Conservation (phyloP, 1,284 basidiomycete genomes). For the Marasmius sp. region DNA sequence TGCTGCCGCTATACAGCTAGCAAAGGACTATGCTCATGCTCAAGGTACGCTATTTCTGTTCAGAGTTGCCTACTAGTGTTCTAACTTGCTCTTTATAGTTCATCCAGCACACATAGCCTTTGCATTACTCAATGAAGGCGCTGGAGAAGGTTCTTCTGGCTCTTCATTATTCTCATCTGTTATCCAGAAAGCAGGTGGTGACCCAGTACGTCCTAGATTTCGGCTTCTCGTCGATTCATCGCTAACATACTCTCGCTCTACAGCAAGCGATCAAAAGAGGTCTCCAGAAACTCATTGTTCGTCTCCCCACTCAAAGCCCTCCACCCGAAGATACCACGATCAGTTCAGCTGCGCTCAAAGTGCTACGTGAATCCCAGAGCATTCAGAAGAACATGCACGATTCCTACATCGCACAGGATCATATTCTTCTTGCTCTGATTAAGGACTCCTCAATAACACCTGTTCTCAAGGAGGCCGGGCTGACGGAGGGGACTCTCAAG, state of each 20-base stretch:
- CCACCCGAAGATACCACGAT: constrained; percentile 79
- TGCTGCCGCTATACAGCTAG: constrained; percentile 71
- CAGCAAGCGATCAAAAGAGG: constrained; percentile 60
- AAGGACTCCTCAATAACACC: constrained; percentile 68
- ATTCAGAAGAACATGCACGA: constrained; percentile 91
- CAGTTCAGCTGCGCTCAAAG: constrained; percentile 60
- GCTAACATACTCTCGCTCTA: neutral
- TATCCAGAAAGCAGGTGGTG: constrained; percentile 77
- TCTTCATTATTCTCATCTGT: constrained; percentile 73
- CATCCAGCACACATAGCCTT: constrained; percentile 78
- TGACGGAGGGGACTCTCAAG: constrained; percentile 75
- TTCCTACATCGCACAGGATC: constrained; percentile 91
- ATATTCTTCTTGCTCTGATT: constrained; percentile 74
- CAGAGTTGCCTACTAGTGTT: neutral
- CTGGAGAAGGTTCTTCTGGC: constrained; percentile 27
- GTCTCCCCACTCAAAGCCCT: constrained; percentile 82
- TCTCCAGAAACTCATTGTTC: constrained; percentile 70
- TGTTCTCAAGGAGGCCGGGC: constrained; percentile 73
- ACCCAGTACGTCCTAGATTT: constrained; percentile 49
- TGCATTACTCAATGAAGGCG: constrained; percentile 69
- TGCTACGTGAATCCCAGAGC: constrained; percentile 79
- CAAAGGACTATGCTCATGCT: constrained; percentile 80
- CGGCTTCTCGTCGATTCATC: constrained; percentile 11
- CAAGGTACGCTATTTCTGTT: constrained; percentile 49
- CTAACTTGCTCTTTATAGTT: constrained; percentile 38